Evolutionary conservation across 2,329 filamentous ascomycete genomes (phyloP).

Genomic region (Calonectria honghensis): DNA sequence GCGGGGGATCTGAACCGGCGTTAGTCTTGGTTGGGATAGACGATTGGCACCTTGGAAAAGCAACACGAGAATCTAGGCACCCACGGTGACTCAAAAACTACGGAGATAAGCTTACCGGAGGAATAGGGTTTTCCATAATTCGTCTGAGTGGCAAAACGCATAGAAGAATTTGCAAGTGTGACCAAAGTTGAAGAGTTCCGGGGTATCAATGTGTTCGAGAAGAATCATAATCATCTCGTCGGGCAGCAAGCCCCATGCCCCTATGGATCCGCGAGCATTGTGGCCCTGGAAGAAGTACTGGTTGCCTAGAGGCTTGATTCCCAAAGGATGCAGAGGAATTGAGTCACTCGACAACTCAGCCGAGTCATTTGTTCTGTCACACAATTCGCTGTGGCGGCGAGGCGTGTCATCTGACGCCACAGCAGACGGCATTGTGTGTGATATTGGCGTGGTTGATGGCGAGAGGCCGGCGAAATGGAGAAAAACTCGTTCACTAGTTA

Average conservation of each 20-base stretch:
- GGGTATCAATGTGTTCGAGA: conserved; percentile 83
- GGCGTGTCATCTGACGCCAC: conserved; percentile 33
- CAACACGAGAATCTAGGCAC: conserved; percentile 31
- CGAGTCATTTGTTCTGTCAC: conserved; percentile 48
- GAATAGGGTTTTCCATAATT: conserved; percentile 91
- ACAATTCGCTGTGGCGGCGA: conserved; percentile 45
- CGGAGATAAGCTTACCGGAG: conserved; percentile 80
- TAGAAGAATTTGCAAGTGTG: conserved; percentile 89
- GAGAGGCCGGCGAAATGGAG: background rate
- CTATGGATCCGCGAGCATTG: conserved; percentile 81
- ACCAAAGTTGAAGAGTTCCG: conserved; percentile 79
- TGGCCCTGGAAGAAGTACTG: conserved; percentile 78
- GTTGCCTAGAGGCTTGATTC: conserved; percentile 92
- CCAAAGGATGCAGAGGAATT: conserved; percentile 87
- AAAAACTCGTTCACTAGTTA: conserved; percentile 3
- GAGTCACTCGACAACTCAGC: conserved; percentile 62
- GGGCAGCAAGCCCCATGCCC: conserved; percentile 80
- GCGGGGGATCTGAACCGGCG: conserved; percentile 51
- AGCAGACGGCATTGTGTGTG: conserved; percentile 48
- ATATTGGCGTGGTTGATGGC: conserved; percentile 11
- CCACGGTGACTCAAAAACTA: conserved; percentile 31
- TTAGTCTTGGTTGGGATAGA: conserved; percentile 41
- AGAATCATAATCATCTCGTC: conserved; percentile 87
- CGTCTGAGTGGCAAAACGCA: conserved; percentile 88
- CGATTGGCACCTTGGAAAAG: conserved; percentile 37